Evolutionary conservation across 345 rosid species (phyloP), one percentile per base, ranked within the genome.

Genomic region (Syzygium aqueum): DNA sequence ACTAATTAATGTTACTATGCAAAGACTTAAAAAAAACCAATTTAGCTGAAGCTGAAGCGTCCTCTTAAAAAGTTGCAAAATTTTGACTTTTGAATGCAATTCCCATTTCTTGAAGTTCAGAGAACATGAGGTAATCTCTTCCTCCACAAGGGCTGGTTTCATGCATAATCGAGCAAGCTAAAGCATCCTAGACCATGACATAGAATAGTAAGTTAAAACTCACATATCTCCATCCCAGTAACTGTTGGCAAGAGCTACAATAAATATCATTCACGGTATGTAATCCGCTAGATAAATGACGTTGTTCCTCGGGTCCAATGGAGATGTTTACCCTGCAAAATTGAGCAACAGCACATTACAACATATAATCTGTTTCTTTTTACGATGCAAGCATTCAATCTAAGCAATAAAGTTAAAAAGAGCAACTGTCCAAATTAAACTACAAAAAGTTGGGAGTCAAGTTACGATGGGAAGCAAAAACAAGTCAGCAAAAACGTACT

Each of bases 151-250:
- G 49, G 28, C 25, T 23, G 40, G 67, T 85, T 84, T 54, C 37
- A 84, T 30, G 85, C 59, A 56, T 85, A 43, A 27, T 40, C 6
- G 0, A 85, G 65, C n/a, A 12, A 52, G 61, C 49, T 40, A 9
- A 33, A 73, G 49, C 80, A 33, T 73, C 80, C 19, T 33, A 73
- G 49, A 73, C 27, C 25, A 8, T 53, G 21, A 4, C 40, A 19
- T 11, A 12, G 23, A 46, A 28, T 27, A 33, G 57, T 2, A 77
- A 89, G 56, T 22, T 77, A 51, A 84, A 86, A 89, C 93, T 89
- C 87, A 90, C 92, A 87, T 92, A 91, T 92, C 86, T 90, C 92
- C 93, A 92, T 46, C 93, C 92, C 33, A 92, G 61, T 17, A 92
- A 73, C 83, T 91, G 91, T 49, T 87, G 93, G 89, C 91, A 92